phyloP scores from a whole-genome alignment of 352 stramenopile genomes.

The Phytophthora pistaciae region DNA sequence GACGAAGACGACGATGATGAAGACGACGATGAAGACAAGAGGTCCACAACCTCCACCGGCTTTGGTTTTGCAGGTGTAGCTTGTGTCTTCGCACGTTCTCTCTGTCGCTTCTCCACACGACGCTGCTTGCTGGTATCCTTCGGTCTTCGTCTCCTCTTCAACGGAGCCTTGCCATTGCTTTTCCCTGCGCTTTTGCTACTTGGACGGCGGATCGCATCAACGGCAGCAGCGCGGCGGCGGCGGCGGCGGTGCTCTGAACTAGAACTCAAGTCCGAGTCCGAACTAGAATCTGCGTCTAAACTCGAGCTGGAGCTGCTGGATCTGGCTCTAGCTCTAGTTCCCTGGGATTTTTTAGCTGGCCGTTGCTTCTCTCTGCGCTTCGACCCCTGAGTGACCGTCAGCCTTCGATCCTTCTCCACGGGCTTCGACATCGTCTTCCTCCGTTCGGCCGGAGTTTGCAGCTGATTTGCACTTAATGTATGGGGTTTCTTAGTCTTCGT shows the following conservation, averaged over 20 bases:
- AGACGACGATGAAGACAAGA: slow-evolving; percentile 25
- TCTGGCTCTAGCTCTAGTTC: not conserved
- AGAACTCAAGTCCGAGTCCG: slow-evolving; percentile 1
- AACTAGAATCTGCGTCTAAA: slow-evolving; percentile 9
- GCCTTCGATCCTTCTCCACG: not conserved
- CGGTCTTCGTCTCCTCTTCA: not conserved
- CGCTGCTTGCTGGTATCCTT: not conserved
- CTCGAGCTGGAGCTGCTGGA: slow-evolving; percentile 11
- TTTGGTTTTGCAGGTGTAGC: not conserved
- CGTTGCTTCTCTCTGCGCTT: not conserved
- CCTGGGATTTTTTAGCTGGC: not conserved
- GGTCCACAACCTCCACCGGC: slow-evolving; percentile 24
- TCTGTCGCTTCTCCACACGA: not conserved
- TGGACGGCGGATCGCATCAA: not conserved
- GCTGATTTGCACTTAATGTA: not conserved
- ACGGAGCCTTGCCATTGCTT: not conserved
- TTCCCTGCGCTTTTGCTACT: not conserved
- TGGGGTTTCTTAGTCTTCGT: slow-evolving; percentile 19
- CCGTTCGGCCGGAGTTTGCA: not conserved
- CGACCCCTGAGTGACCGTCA: not conserved
- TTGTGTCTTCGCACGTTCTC: not conserved
- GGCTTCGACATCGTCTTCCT: not conserved
- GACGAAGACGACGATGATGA: not conserved
- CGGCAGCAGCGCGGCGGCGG: not conserved
- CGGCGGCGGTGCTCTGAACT: not conserved